phyloP scores from a whole-genome alignment of 2,329 filamentous ascomycete genomes.

The Aureobasidium sp. region DNA sequence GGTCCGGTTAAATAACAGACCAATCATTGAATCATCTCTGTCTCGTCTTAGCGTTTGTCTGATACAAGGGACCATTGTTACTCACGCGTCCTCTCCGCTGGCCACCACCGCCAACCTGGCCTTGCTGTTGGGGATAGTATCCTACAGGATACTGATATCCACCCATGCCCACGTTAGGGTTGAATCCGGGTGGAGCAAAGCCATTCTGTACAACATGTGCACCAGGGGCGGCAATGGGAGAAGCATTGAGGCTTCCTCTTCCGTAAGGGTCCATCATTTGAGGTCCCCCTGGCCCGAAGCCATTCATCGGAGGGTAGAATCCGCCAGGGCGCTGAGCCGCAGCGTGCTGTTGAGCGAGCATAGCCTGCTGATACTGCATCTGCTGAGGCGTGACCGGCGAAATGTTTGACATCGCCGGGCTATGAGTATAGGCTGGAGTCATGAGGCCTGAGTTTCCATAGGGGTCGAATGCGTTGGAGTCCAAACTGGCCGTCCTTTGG shows the following conservation, averaged over 20 bases:
- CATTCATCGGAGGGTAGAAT: constrained; percentile 28
- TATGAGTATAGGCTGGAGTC: constrained; percentile 31
- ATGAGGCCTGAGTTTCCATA: constrained; percentile 31
- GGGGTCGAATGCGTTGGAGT: constrained; percentile 43
- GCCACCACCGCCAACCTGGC: constrained; percentile 43
- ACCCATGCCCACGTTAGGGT: constrained; percentile 31
- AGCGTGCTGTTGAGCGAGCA: constrained; percentile 38
- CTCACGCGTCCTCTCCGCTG: constrained; percentile 49
- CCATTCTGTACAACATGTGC: constrained; percentile 32
- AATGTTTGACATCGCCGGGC: constrained; percentile 32
- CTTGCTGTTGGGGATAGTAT: constrained; percentile 31
- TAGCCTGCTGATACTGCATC: constrained; percentile 52
- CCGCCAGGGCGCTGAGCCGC: constrained; percentile 26
- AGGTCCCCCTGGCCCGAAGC: constrained; percentile 23
- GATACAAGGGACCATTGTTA: neutral
- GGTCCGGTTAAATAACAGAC: neutral
- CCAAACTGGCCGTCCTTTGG: constrained; percentile 43
- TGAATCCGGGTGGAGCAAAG: constrained; percentile 39
- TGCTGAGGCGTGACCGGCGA: constrained; percentile 40
- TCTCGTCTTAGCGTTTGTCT: neutral
- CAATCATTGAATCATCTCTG: constrained; percentile 15
- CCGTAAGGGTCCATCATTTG: constrained; percentile 36
- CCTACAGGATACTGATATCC: constrained; percentile 49
- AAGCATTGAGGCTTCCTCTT: constrained; percentile 31
- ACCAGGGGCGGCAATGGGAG: constrained; percentile 36